These are phyloP conservation scores for Rusavskia elegans DNA, from an alignment of 495 filamentous ascomycete genomes.

Conservation along the genomic window DNA sequence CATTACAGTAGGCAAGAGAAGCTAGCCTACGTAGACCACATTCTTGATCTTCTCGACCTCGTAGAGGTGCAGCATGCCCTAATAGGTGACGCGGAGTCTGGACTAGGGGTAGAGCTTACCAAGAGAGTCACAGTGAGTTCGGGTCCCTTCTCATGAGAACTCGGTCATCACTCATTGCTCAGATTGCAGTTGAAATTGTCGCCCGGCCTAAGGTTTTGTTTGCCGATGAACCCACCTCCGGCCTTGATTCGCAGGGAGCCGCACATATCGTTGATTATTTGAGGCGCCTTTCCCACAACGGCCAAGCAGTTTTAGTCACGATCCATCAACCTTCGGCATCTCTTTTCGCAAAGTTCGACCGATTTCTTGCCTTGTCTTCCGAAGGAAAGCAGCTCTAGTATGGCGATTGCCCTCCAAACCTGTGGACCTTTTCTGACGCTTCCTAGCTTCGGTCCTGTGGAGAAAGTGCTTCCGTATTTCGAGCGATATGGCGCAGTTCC, in stretches of 20 bases:
- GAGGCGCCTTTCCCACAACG: constrained; percentile 63
- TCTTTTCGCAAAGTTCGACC: constrained; percentile 83
- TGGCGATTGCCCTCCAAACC: constrained; percentile 71
- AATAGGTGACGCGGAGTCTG: constrained; percentile 74
- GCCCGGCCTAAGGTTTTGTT: constrained; percentile 80
- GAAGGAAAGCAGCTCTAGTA: constrained; percentile 78
- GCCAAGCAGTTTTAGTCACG: constrained; percentile 78
- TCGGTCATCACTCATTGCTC: constrained; percentile 69
- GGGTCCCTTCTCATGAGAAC: constrained; percentile 40
- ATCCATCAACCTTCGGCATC: constrained; percentile 89
- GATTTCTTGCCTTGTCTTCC: constrained; percentile 63
- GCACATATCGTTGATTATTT: constrained; percentile 69
- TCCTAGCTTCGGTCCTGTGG: background rate
- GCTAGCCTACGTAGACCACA: constrained; percentile 72
- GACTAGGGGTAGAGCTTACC: constrained; percentile 82
- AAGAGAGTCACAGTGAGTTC: constrained; percentile 62
- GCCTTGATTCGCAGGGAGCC: constrained; percentile 70
- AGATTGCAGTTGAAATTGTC: constrained; percentile 84
- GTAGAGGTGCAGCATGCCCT: constrained; percentile 73
- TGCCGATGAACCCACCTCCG: constrained; percentile 78
- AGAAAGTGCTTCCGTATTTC: constrained; percentile 42
- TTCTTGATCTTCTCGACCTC: constrained; percentile 83
- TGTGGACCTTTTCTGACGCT: constrained; percentile 40
- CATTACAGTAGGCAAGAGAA: constrained; percentile 55
- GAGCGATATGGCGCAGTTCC: constrained; percentile 60